Conservation (phyloP, 1,284 basidiomycete species). For the Rugosomyces carneus region DNA sequence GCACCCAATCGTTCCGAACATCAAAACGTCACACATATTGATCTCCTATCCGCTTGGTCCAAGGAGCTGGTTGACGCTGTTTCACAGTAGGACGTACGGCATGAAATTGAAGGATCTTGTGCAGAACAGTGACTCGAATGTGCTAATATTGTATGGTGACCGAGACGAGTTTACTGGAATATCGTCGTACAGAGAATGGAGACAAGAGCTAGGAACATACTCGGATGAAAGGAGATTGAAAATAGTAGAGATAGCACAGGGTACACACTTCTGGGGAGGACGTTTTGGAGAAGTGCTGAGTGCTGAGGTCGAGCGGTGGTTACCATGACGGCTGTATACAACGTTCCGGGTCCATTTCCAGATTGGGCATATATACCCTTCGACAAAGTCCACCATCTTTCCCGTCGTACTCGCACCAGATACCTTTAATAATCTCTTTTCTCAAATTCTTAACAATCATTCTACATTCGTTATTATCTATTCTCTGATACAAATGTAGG, state of each 20-base stretch:
- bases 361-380: constrained; percentile 14
- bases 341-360: constrained; percentile 6
- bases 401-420: constrained; percentile 10
- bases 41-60: constrained; percentile 75
- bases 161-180: constrained; percentile 65
- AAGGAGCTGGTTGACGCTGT: constrained; percentile 62
- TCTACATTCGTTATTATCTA: not conserved
- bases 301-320: constrained; percentile 25
- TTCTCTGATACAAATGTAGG: constrained; percentile 24
- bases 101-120: constrained; percentile 44
- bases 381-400: constrained; percentile 6
- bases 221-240: constrained; percentile 15
- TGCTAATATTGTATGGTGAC: constrained; percentile 67
- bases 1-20: constrained; percentile 39
- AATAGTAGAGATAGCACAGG: constrained; percentile 28
- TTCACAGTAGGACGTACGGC: constrained; percentile 50
- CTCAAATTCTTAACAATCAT: constrained; percentile 9
- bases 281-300: constrained; percentile 20
- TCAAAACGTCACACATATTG: constrained; percentile 59
- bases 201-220: constrained; percentile 28
- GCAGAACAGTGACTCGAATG: constrained; percentile 34
- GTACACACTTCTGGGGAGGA: constrained; percentile 41
- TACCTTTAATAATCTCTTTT: constrained; percentile 7
- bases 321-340: constrained; percentile 21
- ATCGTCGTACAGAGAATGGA: constrained; percentile 53